Conservation (phyloP, 768 basidiomycete species). For the Suillus paluster region DNA sequence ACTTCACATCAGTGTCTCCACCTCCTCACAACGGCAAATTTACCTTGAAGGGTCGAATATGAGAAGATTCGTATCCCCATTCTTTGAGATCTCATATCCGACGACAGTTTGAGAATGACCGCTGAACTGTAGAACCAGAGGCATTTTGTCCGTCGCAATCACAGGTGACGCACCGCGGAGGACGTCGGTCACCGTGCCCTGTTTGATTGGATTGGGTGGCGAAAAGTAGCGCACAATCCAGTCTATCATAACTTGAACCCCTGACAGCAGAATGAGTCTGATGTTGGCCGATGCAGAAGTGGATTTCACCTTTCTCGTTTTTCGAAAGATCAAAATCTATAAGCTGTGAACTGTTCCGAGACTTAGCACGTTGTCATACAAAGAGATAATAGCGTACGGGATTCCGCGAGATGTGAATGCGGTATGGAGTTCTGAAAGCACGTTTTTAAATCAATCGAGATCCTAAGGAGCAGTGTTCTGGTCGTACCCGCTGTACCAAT, state of each 20-base stretch:
- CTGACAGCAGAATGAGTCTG: constrained; percentile 27
- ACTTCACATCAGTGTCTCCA: background rate
- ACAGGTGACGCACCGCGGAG: constrained; percentile 58
- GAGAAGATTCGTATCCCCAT: constrained; percentile 64
- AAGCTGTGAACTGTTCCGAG: constrained; percentile 53
- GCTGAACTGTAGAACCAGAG: constrained; percentile 79
- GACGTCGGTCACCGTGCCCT: constrained; percentile 53
- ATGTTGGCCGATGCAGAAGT: background rate
- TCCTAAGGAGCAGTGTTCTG: background rate
- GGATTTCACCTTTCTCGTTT: constrained; percentile 45
- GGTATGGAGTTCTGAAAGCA: constrained; percentile 67
- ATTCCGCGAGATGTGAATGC: constrained; percentile 81
- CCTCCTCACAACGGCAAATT: constrained; percentile 16
- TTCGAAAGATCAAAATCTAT: constrained; percentile 65
- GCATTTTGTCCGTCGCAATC: constrained; percentile 66
- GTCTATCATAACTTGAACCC: constrained; percentile 54
- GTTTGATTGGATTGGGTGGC: constrained; percentile 29
- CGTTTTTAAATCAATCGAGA: constrained; percentile 9
- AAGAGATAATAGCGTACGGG: constrained; percentile 58
- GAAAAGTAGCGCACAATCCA: constrained; percentile 84
- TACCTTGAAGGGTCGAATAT: constrained; percentile 80
- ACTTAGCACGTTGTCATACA: background rate
- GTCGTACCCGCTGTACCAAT: constrained; percentile 77
- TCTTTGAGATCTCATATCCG: constrained; percentile 74
- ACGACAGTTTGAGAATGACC: constrained; percentile 90